A percentile compares a stretch with the other conserved stretches of the same genome.
phyloP scores from a whole-genome alignment of 2,329 filamentous ascomycete genomes.

The Xylariaceae sp. region DNA sequence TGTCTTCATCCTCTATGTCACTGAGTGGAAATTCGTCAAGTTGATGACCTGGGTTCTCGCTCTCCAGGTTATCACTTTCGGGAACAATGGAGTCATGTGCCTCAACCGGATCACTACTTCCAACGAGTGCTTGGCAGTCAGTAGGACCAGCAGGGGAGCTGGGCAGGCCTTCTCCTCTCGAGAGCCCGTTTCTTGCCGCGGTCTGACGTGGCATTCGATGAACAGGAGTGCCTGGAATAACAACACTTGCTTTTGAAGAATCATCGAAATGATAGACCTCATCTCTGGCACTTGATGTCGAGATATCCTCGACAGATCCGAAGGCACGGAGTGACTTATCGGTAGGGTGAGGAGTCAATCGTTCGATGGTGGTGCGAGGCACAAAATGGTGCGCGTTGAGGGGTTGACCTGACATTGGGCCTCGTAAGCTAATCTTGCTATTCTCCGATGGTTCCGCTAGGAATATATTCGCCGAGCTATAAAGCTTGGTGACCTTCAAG shows the following conservation, averaged over 20 bases:
- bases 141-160: background rate
- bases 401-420: background rate
- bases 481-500: constrained; percentile 14
- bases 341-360: constrained; percentile 11
- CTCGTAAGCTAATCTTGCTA: background rate
- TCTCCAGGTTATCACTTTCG: background rate
- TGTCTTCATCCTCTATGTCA: constrained; percentile 19
- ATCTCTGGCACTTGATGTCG: background rate
- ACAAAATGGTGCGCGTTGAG: constrained; percentile 1
- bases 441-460: background rate
- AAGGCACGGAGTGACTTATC: too few relatives aligned
- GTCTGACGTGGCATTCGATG: background rate
- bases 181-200: too few relatives aligned
- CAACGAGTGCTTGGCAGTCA: background rate
- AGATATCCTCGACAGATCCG: too few relatives aligned
- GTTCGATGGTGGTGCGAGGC: constrained; percentile 10
- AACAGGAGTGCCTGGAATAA: background rate
- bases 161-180: background rate
- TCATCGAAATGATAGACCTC: background rate
- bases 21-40: constrained; percentile 21
- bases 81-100: too few relatives aligned
- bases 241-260: background rate
- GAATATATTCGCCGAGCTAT: background rate
- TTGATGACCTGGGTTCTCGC: too few relatives aligned
- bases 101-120: background rate